Evolutionary conservation across 495 filamentous ascomycete genomes (phyloP), one percentile per base, ranked within the genome.

Genomic region (Glonium stellatum): DNA sequence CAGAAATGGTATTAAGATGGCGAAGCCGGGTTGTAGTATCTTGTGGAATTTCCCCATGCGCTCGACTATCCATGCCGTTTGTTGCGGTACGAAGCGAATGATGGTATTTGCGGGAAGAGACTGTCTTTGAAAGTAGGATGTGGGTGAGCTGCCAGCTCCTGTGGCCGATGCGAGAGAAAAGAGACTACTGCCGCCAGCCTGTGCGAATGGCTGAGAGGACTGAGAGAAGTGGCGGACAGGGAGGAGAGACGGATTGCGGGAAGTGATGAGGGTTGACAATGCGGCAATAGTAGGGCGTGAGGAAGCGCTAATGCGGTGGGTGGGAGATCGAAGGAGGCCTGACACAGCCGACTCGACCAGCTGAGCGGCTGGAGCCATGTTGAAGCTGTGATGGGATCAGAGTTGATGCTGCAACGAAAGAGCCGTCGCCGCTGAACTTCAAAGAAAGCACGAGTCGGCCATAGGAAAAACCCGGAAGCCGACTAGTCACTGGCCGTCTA

Each of bases 21-120:
- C 90, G 41, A 98, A 76, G 56, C 93, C 93, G 0, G 93, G 93
- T 62, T 96, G 81, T 52, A 98, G 75, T 63, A 97, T 97, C 23
- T 90, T 81, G 75, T 89, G 83, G 78, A 93, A 98, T 71, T 91
- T 92, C 51, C 93, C 93, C 93, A 98, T 98, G 62, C 93, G 89
- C 77, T 98, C 95, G 41, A 98, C 93, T 59, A 98, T 90, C 95
- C 95, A 98, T 77, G 93, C 95, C 57, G 92, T 96, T 77, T 97
- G 93, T 74, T 98, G 95, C 10, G 95, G 93, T 27, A 98, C 95
- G 77, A 98, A 98, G 57, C 92, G 90, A 63, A 98, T 80, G 65
- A 98, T 79, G 23, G 95, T 97, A 76, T 97, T 98, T 57, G 91
- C 87, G 22, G 93, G 93, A 25, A 96, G 78, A 15, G 79, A 72